Percentiles rank a stretch among this genome's conserved stretches.
Conservation (phyloP, 345 rosid species). For the Salix viminalis region DNA sequence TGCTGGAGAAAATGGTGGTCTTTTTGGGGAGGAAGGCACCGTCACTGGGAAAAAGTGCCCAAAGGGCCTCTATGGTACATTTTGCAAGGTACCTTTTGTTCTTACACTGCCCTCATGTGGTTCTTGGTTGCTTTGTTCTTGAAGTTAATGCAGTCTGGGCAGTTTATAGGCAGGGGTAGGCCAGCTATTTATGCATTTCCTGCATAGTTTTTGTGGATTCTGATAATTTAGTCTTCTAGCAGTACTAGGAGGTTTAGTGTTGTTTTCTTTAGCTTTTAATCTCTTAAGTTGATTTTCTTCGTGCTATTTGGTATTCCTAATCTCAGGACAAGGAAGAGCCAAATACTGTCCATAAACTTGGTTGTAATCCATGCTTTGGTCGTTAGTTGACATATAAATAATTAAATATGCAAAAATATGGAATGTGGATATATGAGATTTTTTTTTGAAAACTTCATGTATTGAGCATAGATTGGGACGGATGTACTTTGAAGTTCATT, state of each 20-base stretch:
- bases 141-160: not conserved
- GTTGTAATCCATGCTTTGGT: not conserved
- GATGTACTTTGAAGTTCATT: not conserved
- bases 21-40: constrained; percentile 76
- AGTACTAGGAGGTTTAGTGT: not conserved
- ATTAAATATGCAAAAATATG: not conserved
- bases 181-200: not conserved
- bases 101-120: constrained; percentile 3
- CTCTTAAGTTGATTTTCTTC: not conserved
- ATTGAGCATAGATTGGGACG: not conserved
- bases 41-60: constrained; percentile 89
- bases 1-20: constrained; percentile 75
- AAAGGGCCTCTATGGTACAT: constrained; percentile 87
- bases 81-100: constrained; percentile 59
- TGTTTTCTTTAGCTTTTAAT: not conserved
- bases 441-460: not conserved
- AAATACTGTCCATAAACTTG: not conserved
- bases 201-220: not conserved
- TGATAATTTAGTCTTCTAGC: not conserved
- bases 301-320: not conserved
- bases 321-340: not conserved
- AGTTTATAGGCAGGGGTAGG: not conserved
- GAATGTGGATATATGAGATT: not conserved
- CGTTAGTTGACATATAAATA: not conserved
- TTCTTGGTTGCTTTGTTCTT: constrained; percentile 1